Conservation (phyloP, 352 stramenopile species). For the Halophytophthora batemanensis region DNA sequence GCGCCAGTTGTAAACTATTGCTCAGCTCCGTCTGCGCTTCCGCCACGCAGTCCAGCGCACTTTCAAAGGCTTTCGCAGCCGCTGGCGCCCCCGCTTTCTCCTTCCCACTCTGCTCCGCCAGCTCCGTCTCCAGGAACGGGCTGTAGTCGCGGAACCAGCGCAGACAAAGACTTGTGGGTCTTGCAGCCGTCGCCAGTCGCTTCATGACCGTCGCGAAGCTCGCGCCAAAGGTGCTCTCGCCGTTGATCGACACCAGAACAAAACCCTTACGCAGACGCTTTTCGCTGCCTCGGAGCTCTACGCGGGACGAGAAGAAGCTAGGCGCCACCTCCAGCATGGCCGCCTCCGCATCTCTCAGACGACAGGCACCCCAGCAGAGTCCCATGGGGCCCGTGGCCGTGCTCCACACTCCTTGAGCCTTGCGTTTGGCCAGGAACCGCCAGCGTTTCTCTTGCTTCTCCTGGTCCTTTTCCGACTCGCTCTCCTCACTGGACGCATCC, state of each 20-base stretch:
- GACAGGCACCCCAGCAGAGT: slow-evolving; percentile 50
- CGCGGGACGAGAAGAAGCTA: slow-evolving; percentile 56
- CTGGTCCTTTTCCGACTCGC: slow-evolving; percentile 25
- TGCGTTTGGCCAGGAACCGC: slow-evolving; percentile 32
- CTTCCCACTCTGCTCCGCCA: slow-evolving; percentile 31
- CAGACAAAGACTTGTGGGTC: slow-evolving; percentile 70
- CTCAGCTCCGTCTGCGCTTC: slow-evolving; percentile 63
- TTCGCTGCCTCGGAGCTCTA: slow-evolving; percentile 32
- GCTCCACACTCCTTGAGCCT: slow-evolving; percentile 66
- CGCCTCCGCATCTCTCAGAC: slow-evolving; percentile 56
- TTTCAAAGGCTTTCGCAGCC: slow-evolving; percentile 42
- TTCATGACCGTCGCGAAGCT: slow-evolving; percentile 52
- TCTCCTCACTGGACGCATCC: slow-evolving; percentile 11
- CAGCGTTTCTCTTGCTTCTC: slow-evolving; percentile 29
- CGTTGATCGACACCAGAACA: slow-evolving; percentile 73
- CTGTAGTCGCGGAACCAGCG: slow-evolving; percentile 82
- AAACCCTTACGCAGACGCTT: slow-evolving; percentile 70
- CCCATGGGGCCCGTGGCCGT: slow-evolving; percentile 54
- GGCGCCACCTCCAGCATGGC: slow-evolving; percentile 66
- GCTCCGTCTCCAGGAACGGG: slow-evolving; percentile 64
- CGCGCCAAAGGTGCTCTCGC: slow-evolving; percentile 69
- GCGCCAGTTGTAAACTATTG: slow-evolving; percentile 55
- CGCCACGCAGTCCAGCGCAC: slow-evolving; percentile 51
- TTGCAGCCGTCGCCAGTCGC: slow-evolving; percentile 48
- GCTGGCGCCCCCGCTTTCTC: slow-evolving; percentile 6